phyloP scores from a whole-genome alignment of 352 stramenopile genomes.

The Salisapilia sapeloensis region DNA sequence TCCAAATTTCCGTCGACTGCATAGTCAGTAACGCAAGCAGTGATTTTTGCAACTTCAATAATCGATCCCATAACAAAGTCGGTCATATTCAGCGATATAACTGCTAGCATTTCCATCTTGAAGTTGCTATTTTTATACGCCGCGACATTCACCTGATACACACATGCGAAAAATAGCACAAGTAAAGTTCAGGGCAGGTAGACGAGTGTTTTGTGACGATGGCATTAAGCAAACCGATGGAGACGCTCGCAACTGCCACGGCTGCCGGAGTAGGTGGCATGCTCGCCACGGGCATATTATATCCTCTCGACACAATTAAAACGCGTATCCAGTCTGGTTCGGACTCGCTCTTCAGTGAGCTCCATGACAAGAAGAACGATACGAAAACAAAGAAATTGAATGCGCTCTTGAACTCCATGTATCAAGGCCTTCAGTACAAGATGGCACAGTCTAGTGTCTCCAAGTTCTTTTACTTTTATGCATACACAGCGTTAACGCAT shows the following conservation, averaged over 20 bases:
- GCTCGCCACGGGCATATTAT: slow-evolving; percentile 58
- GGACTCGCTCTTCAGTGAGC: slow-evolving; percentile 26
- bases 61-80: no score
- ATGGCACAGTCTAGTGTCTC: slow-evolving; percentile 61
- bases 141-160: no score
- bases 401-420: slow-evolving; percentile 39
- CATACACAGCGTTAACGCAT: slow-evolving; percentile 69
- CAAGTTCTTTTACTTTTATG: slow-evolving; percentile 86
- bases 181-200: no score
- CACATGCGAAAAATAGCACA: no score
- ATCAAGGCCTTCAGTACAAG: slow-evolving; percentile 77
- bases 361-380: slow-evolving; percentile 5
- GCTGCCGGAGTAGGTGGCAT: slow-evolving; percentile 61
- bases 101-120: no score
- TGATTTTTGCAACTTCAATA: no score
- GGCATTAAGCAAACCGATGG: slow-evolving; percentile 68
- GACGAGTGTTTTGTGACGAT: no score
- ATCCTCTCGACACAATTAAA: slow-evolving; percentile 80
- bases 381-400: slow-evolving; percentile 11
- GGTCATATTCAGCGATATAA: no score
- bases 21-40: no score
- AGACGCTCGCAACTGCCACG: slow-evolving; percentile 62
- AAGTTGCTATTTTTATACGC: no score
- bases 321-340: slow-evolving; percentile 70
- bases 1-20: no score